Percentiles rank a stretch among this genome's conserved stretches.
Evolutionary conservation across 306 rosid genomes (phyloP).

Genomic region (Rubus idaeus): DNA sequence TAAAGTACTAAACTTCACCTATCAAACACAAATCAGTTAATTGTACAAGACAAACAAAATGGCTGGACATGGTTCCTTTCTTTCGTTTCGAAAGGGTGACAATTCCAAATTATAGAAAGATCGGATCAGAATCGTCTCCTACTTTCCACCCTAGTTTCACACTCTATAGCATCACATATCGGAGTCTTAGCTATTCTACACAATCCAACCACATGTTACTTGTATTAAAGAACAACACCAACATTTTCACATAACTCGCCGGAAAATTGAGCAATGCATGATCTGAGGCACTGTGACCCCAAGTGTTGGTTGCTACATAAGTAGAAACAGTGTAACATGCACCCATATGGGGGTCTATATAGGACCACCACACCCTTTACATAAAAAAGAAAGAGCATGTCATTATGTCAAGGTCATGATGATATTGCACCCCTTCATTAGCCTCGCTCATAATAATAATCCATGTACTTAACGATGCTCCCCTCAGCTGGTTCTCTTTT

Average conservation of each 20-base stretch:
- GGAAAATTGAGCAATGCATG: background rate
- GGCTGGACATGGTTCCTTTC: background rate
- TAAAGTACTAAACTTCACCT: background rate
- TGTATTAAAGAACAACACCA: background rate
- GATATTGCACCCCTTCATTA: conserved; percentile 10
- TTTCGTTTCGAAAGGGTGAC: background rate
- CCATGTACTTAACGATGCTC: background rate
- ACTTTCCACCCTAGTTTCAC: conserved; percentile 5
- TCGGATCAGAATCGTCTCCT: background rate
- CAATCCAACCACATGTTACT: background rate
- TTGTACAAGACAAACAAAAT: background rate
- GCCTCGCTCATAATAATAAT: too few relatives aligned
- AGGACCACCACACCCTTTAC: conserved; percentile 35
- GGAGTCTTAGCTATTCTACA: too few relatives aligned
- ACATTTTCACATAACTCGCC: background rate
- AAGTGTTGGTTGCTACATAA: conserved; percentile 31
- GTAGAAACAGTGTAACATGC: conserved; percentile 23
- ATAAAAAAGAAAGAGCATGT: conserved; percentile 34
- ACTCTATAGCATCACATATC: background rate
- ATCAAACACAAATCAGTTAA: too few relatives aligned
- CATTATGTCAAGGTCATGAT: conserved; percentile 23
- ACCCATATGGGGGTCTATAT: conserved; percentile 43
- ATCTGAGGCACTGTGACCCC: conserved; percentile 22
- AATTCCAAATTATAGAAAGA: background rate
- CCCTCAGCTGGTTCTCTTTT: conserved; percentile 11